Conservation (phyloP, 2,329 filamentous ascomycete species). For the Cladophialophora bantiana region DNA sequence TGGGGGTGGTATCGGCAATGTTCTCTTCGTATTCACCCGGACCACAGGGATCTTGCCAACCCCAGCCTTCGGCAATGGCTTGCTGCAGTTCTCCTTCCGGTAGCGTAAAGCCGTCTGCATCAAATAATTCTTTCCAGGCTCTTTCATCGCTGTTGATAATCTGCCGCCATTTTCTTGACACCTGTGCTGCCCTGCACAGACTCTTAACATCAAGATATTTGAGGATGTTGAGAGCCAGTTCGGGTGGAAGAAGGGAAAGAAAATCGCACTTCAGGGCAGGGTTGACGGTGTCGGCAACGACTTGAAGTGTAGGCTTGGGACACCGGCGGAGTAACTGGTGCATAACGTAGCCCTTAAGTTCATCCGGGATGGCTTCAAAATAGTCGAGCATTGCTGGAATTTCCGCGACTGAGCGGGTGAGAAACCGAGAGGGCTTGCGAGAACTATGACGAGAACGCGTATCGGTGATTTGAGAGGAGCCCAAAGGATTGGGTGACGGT, state of each 20-base stretch:
- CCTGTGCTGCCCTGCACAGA: constrained; percentile 87
- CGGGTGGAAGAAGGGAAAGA: constrained; percentile 78
- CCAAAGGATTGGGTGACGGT: constrained; percentile 24
- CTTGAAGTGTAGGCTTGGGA: constrained; percentile 83
- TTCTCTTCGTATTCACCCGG: constrained; percentile 80
- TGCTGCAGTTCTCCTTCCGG: constrained; percentile 82
- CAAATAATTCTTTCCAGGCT: constrained; percentile 92
- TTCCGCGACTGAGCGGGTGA: constrained; percentile 67
- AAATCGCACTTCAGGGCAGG: constrained; percentile 96
- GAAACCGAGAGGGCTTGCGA: constrained; percentile 35
- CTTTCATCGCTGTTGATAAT: constrained; percentile 92
- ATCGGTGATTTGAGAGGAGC: neutral
- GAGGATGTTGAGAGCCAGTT: constrained; percentile 86
- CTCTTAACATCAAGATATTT: constrained; percentile 85
- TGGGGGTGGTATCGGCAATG: constrained; percentile 63
- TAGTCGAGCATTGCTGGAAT: constrained; percentile 86
- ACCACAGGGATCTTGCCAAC: constrained; percentile 89
- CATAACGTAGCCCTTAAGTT: constrained; percentile 95
- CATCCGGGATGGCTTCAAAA: constrained; percentile 88
- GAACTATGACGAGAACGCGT: neutral
- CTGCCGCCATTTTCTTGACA: constrained; percentile 91
- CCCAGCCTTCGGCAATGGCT: constrained; percentile 92
- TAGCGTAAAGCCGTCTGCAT: constrained; percentile 79
- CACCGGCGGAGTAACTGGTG: constrained; percentile 92
- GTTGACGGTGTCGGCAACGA: constrained; percentile 89